phyloP scores from a whole-genome alignment of 306 rosid species.

The Cucurbita ficifolia region DNA sequence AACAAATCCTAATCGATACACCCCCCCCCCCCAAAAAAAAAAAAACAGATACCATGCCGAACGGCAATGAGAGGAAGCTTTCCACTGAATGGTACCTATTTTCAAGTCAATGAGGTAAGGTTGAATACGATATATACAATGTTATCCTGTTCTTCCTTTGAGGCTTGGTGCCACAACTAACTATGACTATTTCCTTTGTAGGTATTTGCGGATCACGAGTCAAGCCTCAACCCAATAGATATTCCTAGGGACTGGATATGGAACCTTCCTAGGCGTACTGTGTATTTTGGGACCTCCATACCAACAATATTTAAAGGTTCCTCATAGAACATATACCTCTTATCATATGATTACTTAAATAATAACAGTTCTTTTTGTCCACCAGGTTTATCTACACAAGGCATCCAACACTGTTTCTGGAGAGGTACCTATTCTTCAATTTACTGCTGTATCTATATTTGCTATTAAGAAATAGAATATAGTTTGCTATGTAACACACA shows the following conservation, averaged over 20 bases:
- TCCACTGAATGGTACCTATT: constrained; percentile 91
- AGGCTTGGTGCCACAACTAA: constrained; percentile 7
- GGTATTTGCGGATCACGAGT: constrained; percentile 38
- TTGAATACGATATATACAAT: not conserved
- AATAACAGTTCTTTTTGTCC: not conserved
- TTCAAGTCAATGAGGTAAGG: constrained; percentile 91
- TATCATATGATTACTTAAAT: not conserved
- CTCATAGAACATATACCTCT: not conserved
- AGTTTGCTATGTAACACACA: not conserved
- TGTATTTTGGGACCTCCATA: constrained; percentile 41
- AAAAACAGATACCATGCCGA: constrained; percentile 71
- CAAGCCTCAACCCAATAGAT: constrained; percentile 36
- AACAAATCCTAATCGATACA: not conserved
- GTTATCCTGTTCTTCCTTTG: not conserved
- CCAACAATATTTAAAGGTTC: constrained; percentile 25
- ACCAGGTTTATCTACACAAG: constrained; percentile 15
- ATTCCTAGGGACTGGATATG: constrained; percentile 38
- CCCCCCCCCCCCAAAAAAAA: not conserved
- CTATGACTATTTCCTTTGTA: constrained; percentile 10
- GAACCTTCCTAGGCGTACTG: constrained; percentile 37
- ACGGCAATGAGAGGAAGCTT: constrained; percentile 94
- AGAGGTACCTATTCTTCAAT: constrained; percentile 9
- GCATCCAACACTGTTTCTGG: constrained; percentile 19
- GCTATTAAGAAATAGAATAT: not conserved
- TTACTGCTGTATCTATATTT: not conserved